Conservation (phyloP, 1,284 basidiomycete genomes). For the Leucoagaricus sp. region DNA sequence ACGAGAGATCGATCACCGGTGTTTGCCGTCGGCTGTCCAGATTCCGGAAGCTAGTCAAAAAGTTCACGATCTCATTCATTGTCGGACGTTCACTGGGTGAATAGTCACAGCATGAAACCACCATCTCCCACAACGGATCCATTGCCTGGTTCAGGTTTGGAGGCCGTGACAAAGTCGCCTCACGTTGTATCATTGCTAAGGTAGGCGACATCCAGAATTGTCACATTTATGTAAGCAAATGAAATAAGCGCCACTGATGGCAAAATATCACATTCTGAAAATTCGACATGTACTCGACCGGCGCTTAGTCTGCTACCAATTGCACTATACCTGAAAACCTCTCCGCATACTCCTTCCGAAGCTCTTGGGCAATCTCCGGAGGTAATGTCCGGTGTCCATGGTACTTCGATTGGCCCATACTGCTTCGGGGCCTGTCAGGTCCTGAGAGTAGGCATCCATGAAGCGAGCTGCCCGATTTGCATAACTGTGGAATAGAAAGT, state of each 20-base stretch:
- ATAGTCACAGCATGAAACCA: background rate
- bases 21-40: background rate
- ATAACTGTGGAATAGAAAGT: conserved; percentile 13
- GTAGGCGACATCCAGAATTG: no score
- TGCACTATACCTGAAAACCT: no score
- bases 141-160: no score
- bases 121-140: conserved; percentile 9
- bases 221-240: no score
- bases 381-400: background rate
- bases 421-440: conserved; percentile 21
- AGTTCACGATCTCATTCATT: background rate
- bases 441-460: conserved; percentile 21
- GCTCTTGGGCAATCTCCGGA: background rate
- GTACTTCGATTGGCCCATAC: conserved; percentile 13
- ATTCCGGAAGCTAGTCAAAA: background rate
- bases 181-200: no score
- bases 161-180: no score
- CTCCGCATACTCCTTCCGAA: background rate
- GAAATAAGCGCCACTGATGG: no score
- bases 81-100: background rate
- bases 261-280: no score
- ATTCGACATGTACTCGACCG: no score
- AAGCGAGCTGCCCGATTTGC: conserved; percentile 22
- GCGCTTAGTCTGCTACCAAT: no score
- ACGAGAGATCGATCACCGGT: background rate